A percentile compares a stretch with the other conserved stretches of the same genome.
Conservation (phyloP, 768 basidiomycete species). For the Chalciporus piperatus region DNA sequence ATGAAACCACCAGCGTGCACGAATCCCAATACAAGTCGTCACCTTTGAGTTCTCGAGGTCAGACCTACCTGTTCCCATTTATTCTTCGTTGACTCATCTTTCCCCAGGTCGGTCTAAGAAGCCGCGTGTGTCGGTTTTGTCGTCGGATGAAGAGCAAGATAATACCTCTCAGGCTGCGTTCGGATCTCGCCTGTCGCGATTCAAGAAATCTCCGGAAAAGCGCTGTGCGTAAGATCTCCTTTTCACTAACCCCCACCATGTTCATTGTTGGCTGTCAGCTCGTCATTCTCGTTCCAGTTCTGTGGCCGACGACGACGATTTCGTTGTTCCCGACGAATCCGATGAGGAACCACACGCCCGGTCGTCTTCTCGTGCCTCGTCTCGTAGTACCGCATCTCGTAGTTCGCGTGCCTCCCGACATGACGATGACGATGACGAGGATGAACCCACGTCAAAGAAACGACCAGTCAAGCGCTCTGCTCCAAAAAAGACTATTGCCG, state of each 20-base stretch:
- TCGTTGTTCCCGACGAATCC: slow-evolving; percentile 65
- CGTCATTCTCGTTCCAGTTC: slow-evolving; percentile 37
- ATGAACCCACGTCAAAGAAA: slow-evolving; percentile 35
- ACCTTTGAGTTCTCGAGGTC: slow-evolving; percentile 24
- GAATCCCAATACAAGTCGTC: slow-evolving; percentile 22
- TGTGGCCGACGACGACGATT: slow-evolving; percentile 66
- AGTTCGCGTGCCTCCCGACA: slow-evolving; percentile 33
- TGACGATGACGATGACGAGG: slow-evolving; percentile 42
- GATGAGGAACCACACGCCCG: slow-evolving; percentile 52
- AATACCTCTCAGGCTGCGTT: slow-evolving; percentile 40
- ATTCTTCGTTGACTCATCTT: slow-evolving; percentile 2
- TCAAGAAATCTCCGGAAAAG: slow-evolving; percentile 62
- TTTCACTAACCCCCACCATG: background rate
- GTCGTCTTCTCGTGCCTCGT: slow-evolving; percentile 52
- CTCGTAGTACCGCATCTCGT: slow-evolving; percentile 35
- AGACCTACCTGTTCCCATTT: background rate
- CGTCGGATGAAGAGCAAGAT: slow-evolving; percentile 50
- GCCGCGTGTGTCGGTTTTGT: slow-evolving; percentile 49
- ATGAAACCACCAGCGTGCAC: slow-evolving; percentile 1
- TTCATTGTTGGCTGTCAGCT: slow-evolving; percentile 30
- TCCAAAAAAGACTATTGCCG: slow-evolving; percentile 28
- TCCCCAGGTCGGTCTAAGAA: slow-evolving; percentile 53
- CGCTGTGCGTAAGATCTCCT: slow-evolving; percentile 37
- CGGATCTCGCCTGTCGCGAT: slow-evolving; percentile 57
- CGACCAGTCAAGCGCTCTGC: slow-evolving; percentile 34